Evolutionary conservation across 768 basidiomycete genomes (phyloP).

Genomic region (Steccherinum ochraceum): DNA sequence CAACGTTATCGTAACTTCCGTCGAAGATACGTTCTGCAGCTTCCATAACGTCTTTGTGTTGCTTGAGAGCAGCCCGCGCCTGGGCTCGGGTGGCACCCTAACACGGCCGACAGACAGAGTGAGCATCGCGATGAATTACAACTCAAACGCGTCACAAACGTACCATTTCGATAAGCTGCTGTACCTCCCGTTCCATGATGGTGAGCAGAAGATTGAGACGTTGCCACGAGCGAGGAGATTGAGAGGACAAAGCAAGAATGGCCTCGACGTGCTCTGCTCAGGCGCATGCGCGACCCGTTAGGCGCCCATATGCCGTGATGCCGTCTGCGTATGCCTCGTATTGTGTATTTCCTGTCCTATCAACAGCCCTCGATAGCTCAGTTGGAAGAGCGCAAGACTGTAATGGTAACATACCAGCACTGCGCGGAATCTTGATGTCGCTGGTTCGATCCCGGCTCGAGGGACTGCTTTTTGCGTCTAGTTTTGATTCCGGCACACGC

Average conservation of each 20-base stretch:
- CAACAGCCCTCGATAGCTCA: constrained; percentile 7
- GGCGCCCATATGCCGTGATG: no score
- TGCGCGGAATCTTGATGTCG: constrained; percentile 3
- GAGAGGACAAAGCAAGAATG: no score
- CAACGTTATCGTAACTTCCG: constrained; percentile 76
- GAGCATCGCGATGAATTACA: no score
- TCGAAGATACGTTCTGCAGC: constrained; percentile 84
- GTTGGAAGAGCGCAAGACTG: constrained; percentile 9
- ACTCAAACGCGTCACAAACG: background rate
- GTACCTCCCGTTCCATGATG: constrained; percentile 27
- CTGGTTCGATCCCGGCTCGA: constrained; percentile 9
- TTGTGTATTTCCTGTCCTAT: no score
- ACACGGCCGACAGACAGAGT: background rate
- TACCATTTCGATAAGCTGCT: constrained; percentile 33
- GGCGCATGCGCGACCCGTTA: no score
- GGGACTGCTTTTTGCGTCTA: constrained; percentile 1
- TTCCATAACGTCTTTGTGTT: constrained; percentile 85
- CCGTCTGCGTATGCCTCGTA: no score
- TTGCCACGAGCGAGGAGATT: no score
- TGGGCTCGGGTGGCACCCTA: constrained; percentile 81
- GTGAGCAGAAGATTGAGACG: no score
- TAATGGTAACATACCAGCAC: background rate
- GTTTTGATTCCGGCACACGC: no score
- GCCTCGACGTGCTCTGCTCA: no score
- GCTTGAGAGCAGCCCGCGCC: constrained; percentile 76